A percentile compares a stretch with the other conserved stretches of the same genome.
phyloP scores from a whole-genome alignment of 192 early-diverging fungal genomes.

The Backusella tuberculispora region DNA sequence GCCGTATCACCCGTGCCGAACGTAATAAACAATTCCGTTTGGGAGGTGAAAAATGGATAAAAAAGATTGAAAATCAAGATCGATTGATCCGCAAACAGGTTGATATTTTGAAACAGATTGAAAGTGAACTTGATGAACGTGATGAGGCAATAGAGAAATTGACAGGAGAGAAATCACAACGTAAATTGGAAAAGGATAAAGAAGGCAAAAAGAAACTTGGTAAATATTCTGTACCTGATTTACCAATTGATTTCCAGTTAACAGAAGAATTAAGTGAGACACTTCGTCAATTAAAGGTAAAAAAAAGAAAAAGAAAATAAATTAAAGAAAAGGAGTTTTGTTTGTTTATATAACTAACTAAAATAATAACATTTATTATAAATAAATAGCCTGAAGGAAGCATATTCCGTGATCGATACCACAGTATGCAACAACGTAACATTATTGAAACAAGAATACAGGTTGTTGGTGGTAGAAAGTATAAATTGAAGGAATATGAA shows the following conservation, averaged over 20 bases:
- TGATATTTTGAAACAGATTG: conserved; percentile 52
- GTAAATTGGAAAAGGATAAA: conserved; percentile 47
- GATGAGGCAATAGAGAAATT: conserved; percentile 40
- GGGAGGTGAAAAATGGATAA: conserved; percentile 40
- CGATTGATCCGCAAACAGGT: conserved; percentile 56
- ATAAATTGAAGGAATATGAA: conserved; percentile 57
- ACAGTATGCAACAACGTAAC: conserved; percentile 56
- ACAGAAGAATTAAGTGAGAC: conserved; percentile 60
- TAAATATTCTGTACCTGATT: conserved; percentile 35
- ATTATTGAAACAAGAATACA: conserved; percentile 57
- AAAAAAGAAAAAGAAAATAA: background rate
- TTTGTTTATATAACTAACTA: background rate
- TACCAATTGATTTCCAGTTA: conserved; percentile 47
- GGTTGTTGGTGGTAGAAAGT: conserved; percentile 47
- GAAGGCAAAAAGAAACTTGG: conserved; percentile 31
- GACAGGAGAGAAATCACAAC: conserved; percentile 34
- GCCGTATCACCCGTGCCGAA: conserved; percentile 51
- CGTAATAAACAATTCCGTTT: conserved; percentile 56
- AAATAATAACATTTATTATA: background rate
- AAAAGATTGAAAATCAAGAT: conserved; percentile 37
- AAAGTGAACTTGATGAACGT: conserved; percentile 46
- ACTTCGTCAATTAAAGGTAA: conserved; percentile 48
- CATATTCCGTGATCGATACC: conserved; percentile 58
- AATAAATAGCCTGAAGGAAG: conserved; percentile 62
- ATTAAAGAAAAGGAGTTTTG: background rate